These are phyloP conservation scores for Taxawa tesnikishii DNA, from an alignment of 2,329 filamentous ascomycete species.

Conservation along the genomic window DNA sequence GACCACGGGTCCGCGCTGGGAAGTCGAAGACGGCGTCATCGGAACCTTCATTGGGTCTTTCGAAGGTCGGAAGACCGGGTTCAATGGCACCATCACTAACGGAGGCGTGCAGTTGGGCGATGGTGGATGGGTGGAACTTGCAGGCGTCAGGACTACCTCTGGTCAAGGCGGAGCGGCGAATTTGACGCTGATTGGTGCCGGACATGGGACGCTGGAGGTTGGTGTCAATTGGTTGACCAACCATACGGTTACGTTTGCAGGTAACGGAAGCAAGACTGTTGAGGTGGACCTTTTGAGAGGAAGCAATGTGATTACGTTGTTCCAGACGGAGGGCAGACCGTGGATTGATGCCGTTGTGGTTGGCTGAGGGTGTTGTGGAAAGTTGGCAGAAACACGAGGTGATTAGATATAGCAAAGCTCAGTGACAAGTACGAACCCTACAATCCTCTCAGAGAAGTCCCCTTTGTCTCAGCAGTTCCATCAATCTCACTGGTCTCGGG, in stretches of 20 bases:
- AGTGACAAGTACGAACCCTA: too few relatives aligned
- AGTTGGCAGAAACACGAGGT: too few relatives aligned
- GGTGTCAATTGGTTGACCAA: constrained; percentile 10
- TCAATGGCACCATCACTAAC: constrained; percentile 11
- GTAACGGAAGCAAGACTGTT: constrained; percentile 7
- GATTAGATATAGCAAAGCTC: too few relatives aligned
- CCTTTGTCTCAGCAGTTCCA: too few relatives aligned
- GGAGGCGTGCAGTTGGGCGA: constrained; percentile 10
- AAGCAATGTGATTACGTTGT: constrained; percentile 11
- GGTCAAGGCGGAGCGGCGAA: constrained; percentile 3
- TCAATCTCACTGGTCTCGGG: too few relatives aligned
- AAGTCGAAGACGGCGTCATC: constrained; percentile 12
- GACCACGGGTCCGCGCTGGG: constrained; percentile 12
- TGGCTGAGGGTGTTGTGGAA: neutral
- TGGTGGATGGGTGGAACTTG: constrained; percentile 11
- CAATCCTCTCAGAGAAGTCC: too few relatives aligned
- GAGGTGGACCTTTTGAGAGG: constrained; percentile 10
- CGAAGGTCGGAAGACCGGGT: constrained; percentile 9
- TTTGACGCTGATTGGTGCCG: constrained; percentile 10
- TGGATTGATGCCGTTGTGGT: constrained; percentile 13
- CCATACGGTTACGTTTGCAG: constrained; percentile 8
- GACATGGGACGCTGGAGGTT: constrained; percentile 10
- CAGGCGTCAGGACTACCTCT: constrained; percentile 8
- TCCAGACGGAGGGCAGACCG: constrained; percentile 10
- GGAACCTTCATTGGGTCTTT: constrained; percentile 12